Percentiles rank a stretch among this genome's conserved stretches.
phyloP scores from a whole-genome alignment of 768 basidiomycete species.

The Amanita phalloides region DNA sequence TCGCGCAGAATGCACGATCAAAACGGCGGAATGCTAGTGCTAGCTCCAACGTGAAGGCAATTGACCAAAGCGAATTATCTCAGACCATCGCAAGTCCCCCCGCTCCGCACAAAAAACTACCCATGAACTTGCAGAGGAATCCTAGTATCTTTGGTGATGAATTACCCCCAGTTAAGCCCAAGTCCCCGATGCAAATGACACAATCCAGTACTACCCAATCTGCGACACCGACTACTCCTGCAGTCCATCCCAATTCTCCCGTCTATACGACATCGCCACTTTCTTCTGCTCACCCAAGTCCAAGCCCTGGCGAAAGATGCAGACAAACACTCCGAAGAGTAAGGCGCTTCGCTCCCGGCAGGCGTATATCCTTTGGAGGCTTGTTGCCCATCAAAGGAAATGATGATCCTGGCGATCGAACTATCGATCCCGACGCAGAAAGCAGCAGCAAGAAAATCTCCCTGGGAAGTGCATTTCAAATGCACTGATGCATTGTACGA shows the following conservation, averaged over 20 bases:
- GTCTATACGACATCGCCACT: constrained; percentile 5
- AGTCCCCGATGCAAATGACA: neutral
- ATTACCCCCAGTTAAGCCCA: constrained; percentile 25
- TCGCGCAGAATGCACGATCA: neutral
- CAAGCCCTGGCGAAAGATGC: constrained; percentile 10
- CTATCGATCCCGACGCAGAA: constrained; percentile 9
- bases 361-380: constrained; percentile 60
- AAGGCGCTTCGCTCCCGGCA: constrained; percentile 33
- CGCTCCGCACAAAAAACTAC: constrained; percentile 12
- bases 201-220: constrained; percentile 8
- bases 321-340: constrained; percentile 41
- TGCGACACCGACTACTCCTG: constrained; percentile 7
- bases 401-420: constrained; percentile 23
- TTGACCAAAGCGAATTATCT: neutral
- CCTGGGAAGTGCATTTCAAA: constrained; percentile 66
- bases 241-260: constrained; percentile 9
- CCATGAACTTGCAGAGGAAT: constrained; percentile 45
- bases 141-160: constrained; percentile 62
- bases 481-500: constrained; percentile 26
- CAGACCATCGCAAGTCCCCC: constrained; percentile 6
- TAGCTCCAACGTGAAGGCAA: neutral
- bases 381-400: constrained; percentile 26
- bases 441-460: constrained; percentile 15
- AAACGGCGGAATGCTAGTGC: neutral
- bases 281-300: constrained; percentile 6